These are phyloP conservation scores for Colletotrichum endophyticum DNA, from an alignment of 2,329 filamentous ascomycete species.

Conservation along the genomic window DNA sequence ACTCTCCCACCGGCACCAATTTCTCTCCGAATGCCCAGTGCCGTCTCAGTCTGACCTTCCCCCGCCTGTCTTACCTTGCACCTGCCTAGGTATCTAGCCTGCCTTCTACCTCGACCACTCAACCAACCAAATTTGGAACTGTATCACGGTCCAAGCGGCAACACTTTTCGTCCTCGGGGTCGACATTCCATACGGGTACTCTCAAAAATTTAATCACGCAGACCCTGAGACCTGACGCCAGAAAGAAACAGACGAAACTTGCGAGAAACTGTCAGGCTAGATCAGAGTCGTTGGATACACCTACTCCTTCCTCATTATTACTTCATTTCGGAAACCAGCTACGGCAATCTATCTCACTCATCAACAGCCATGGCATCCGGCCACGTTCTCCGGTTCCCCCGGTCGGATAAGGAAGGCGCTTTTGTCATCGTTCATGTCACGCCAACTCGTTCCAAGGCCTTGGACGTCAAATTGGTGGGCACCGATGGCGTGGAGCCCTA, in stretches of 20 bases:
- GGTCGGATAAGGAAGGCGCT: conserved; percentile 54
- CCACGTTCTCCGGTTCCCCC: conserved; percentile 61
- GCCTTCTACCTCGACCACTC: not conserved
- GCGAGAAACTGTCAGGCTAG: not conserved
- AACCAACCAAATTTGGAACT: not conserved
- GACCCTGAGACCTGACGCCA: not conserved
- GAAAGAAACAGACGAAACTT: not conserved
- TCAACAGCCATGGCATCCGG: conserved; percentile 9
- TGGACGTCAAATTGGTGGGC: conserved; percentile 71
- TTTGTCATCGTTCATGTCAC: conserved; percentile 68
- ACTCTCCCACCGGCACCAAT: not conserved
- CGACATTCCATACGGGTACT: not conserved
- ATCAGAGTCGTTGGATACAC: not conserved
- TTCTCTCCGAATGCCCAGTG: not conserved
- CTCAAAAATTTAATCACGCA: not conserved
- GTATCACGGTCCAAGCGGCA: not conserved
- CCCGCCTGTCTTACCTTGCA: not conserved
- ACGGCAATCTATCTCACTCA: not conserved
- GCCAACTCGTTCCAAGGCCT: conserved; percentile 49
- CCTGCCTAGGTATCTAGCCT: not conserved
- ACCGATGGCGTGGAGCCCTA: conserved; percentile 71
- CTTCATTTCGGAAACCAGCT: not conserved
- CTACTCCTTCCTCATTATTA: not conserved
- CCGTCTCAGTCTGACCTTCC: not conserved
- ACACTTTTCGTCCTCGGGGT: not conserved